A percentile compares a stretch with the other conserved stretches of the same genome.
Evolutionary conservation across 495 filamentous ascomycete genomes (phyloP).

Genomic region (Staphylotrichum longicolle): DNA sequence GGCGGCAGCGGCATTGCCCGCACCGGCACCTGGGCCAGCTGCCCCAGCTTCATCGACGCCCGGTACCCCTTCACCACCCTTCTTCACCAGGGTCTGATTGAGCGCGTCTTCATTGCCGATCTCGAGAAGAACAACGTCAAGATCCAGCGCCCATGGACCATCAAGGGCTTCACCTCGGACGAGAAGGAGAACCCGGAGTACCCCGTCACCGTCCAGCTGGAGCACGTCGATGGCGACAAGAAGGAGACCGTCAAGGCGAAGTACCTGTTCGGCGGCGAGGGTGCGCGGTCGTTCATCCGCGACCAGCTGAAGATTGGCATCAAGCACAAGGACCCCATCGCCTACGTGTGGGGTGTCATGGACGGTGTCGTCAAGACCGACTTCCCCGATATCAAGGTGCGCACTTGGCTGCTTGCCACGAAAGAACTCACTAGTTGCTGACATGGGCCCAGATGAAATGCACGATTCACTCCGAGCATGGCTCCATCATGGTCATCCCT

Average conservation of each 20-base stretch:
- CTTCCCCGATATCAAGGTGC: constrained; percentile 69
- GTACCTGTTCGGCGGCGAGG: constrained; percentile 62
- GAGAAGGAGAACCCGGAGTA: constrained; percentile 56
- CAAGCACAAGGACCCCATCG: constrained; percentile 61
- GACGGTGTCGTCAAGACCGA: constrained; percentile 73
- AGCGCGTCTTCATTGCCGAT: constrained; percentile 67
- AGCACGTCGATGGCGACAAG: constrained; percentile 69
- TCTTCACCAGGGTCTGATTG: constrained; percentile 72
- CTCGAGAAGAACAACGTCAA: constrained; percentile 56
- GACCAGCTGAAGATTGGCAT: constrained; percentile 61
- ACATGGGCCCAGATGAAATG: constrained; percentile 72
- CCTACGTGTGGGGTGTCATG: constrained; percentile 73
- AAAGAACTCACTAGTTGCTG: constrained; percentile 21
- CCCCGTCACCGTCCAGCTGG: constrained; percentile 64
- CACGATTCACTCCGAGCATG: constrained; percentile 66
- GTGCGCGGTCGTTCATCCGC: constrained; percentile 57
- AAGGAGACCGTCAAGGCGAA: constrained; percentile 55
- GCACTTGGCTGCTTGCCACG: background rate
- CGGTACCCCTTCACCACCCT: constrained; percentile 74
- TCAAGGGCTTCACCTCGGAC: constrained; percentile 62
- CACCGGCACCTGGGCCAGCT: constrained; percentile 67
- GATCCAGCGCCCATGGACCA: constrained; percentile 60
- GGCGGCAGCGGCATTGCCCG: constrained; percentile 59
- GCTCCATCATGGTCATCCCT: constrained; percentile 75
- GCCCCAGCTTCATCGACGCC: constrained; percentile 71